Evolutionary conservation across 2,329 filamentous ascomycete species (phyloP).

Genomic region (Zymoseptoria crescenta): DNA sequence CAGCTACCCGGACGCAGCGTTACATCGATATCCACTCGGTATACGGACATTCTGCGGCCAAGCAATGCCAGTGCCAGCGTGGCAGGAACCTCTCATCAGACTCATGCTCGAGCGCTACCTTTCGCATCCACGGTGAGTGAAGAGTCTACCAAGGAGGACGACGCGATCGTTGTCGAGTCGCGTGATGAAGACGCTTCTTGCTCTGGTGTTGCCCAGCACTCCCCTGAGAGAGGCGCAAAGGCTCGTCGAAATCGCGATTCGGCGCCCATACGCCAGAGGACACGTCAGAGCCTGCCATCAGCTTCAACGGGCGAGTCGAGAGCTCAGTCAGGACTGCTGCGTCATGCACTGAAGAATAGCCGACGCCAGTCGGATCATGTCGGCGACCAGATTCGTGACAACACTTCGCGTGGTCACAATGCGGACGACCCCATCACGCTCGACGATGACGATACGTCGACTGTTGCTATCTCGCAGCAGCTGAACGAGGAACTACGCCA

Average conservation of each 20-base stretch:
- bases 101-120: too few relatives aligned
- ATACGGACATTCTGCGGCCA: neutral
- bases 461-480: neutral
- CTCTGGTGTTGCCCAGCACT: constrained; percentile 1
- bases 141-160: neutral
- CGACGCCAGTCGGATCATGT: constrained; percentile 4
- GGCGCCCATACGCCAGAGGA: neutral
- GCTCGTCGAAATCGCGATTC: constrained; percentile 8
- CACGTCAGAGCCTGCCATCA: constrained; percentile 3
- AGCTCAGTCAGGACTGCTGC: constrained; percentile 4
- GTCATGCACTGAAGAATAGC: constrained; percentile 11
- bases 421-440: neutral
- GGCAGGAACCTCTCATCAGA: neutral
- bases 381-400: neutral
- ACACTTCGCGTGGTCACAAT: neutral
- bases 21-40: neutral
- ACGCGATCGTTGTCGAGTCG: constrained; percentile 1
- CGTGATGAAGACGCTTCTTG: constrained; percentile 2
- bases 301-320: neutral
- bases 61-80: neutral
- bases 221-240: constrained; percentile 1
- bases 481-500: constrained; percentile 1
- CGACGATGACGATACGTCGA: neutral
- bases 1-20: constrained; percentile 2
- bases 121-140: neutral